phyloP scores from a whole-genome alignment of 768 basidiomycete species.

The Rhizopogon roseolus region DNA sequence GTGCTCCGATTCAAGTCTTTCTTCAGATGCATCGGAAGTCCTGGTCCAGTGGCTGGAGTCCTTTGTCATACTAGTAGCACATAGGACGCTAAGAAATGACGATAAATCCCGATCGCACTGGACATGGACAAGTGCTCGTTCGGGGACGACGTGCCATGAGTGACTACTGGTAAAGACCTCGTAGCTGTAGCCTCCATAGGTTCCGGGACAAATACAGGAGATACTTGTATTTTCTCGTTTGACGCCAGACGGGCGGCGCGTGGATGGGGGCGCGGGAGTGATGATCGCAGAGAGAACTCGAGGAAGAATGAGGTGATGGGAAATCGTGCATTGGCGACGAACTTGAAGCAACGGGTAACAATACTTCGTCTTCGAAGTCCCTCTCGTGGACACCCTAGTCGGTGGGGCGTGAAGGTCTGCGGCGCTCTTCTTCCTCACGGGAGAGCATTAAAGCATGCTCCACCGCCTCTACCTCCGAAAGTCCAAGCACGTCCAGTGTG shows the following conservation, averaged over 20 bases:
- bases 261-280: slow-evolving; percentile 24
- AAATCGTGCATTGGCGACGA: slow-evolving; percentile 12
- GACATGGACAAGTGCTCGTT: slow-evolving; percentile 31
- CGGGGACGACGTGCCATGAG: slow-evolving; percentile 11
- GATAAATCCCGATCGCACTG: too few species aligned
- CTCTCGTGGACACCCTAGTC: slow-evolving; percentile 59
- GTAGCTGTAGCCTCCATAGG: slow-evolving; percentile 44
- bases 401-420: slow-evolving; percentile 8
- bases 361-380: slow-evolving; percentile 40
- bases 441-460: slow-evolving; percentile 84
- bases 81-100: too few species aligned
- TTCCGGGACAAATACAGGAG: slow-evolving; percentile 45
- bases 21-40: too few species aligned
- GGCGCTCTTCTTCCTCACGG: slow-evolving; percentile 57
- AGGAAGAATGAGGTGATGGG: slow-evolving; percentile 11
- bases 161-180: slow-evolving; percentile 3
- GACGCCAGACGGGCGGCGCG: slow-evolving; percentile 26
- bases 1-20: too few species aligned
- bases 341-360: slow-evolving; percentile 18
- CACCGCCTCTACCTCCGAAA: slow-evolving; percentile 69
- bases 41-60: too few species aligned
- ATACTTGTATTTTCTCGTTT: slow-evolving; percentile 52
- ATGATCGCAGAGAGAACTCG: slow-evolving; percentile 16
- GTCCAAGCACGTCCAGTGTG: slow-evolving; percentile 57
- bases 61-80: too few species aligned